Evolutionary conservation across 2,329 filamentous ascomycete species (phyloP).

Genomic region (Sporothrix variecibatus): DNA sequence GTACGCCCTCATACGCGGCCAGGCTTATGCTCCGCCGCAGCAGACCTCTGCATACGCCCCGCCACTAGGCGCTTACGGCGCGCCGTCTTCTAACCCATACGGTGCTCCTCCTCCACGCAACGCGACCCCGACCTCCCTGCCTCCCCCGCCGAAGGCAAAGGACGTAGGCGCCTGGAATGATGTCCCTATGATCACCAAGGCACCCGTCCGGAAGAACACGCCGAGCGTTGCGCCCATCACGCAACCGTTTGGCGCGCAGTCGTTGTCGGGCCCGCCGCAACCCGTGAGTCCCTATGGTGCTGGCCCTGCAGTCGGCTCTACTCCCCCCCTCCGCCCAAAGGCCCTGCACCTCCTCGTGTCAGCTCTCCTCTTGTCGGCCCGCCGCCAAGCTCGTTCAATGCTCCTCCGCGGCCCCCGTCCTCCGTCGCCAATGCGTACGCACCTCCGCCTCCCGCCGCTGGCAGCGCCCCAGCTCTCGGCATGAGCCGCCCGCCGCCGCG

Average conservation of each 20-base stretch:
- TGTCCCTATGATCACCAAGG: constrained; percentile 80
- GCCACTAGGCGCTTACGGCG: constrained; percentile 45
- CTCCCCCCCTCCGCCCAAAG: constrained; percentile 84
- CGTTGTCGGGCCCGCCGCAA: constrained; percentile 56
- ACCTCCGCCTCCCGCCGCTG: constrained; percentile 51
- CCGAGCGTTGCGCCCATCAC: constrained; percentile 69
- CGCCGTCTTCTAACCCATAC: constrained; percentile 38
- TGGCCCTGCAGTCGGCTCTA: constrained; percentile 59
- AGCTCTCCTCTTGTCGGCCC: constrained; percentile 69
- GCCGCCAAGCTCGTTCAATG: constrained; percentile 50
- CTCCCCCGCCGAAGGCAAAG: constrained; percentile 69
- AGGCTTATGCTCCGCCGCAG: constrained; percentile 43
- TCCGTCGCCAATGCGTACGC: constrained; percentile 63
- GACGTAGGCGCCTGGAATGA: constrained; percentile 91
- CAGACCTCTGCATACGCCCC: constrained; percentile 33
- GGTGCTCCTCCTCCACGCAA: constrained; percentile 53
- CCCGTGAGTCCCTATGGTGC: constrained; percentile 59
- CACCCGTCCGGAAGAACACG: constrained; percentile 70
- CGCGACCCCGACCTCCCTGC: constrained; percentile 62
- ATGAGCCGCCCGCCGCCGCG: constrained; percentile 63
- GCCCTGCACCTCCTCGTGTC: constrained; percentile 66
- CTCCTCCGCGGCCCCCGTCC: constrained; percentile 57
- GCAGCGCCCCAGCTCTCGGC: constrained; percentile 38
- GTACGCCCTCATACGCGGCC: constrained; percentile 27
- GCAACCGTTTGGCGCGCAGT: constrained; percentile 71